Evolutionary conservation across 768 basidiomycete species (phyloP).

Genomic region (Leccinum incarnatum): DNA sequence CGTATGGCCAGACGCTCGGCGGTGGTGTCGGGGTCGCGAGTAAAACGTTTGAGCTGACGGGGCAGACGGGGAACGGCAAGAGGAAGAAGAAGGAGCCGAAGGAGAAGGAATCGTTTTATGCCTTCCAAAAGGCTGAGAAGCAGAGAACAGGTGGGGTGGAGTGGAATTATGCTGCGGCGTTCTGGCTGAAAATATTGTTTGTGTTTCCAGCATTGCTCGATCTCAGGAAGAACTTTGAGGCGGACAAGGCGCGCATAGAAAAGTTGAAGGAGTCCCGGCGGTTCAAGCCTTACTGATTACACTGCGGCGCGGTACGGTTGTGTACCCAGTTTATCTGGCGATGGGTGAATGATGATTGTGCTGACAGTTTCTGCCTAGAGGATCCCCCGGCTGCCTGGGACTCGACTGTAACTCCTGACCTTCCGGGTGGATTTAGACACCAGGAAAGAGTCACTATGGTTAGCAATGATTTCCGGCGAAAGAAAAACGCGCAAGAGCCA

Average conservation of each 20-base stretch:
- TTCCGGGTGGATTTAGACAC: not conserved
- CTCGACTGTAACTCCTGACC: not conserved
- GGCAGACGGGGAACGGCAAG: constrained; percentile 29
- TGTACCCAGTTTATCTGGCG: not conserved
- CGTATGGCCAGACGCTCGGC: constrained; percentile 84
- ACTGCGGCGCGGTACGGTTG: not conserved
- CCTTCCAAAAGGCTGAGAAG: constrained; percentile 88
- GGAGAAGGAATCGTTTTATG: constrained; percentile 80
- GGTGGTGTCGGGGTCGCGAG: constrained; percentile 68
- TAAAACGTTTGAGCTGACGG: constrained; percentile 50
- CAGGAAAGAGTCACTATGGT: no score
- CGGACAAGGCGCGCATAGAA: constrained; percentile 64
- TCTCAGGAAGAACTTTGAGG: constrained; percentile 78
- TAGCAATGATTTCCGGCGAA: not conserved
- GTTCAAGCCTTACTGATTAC: constrained; percentile 81
- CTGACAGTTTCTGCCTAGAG: not conserved
- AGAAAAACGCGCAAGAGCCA: not conserved
- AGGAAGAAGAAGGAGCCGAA: constrained; percentile 56
- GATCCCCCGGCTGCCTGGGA: not conserved
- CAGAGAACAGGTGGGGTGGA: constrained; percentile 68
- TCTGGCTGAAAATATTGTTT: constrained; percentile 4
- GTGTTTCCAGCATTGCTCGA: constrained; percentile 47
- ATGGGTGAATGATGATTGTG: not conserved
- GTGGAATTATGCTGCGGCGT: not conserved
- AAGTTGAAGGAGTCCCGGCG: constrained; percentile 62